These are phyloP conservation scores for Leishmania tropica DNA, from an alignment of 208 protist species.

Conservation along the genomic window DNA sequence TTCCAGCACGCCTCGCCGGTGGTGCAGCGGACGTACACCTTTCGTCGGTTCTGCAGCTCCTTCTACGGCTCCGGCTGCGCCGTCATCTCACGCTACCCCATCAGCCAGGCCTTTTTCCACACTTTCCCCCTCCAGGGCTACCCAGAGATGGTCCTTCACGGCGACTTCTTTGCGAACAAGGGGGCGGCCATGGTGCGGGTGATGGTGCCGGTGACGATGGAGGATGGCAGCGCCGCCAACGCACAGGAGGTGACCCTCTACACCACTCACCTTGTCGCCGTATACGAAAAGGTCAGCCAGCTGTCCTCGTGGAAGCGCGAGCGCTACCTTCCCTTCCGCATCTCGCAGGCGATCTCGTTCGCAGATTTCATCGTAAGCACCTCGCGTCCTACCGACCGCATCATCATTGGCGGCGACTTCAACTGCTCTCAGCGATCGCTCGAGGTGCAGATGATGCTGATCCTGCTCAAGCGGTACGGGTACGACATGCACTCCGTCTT, in stretches of 20 bases:
- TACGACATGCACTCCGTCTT: conserved; percentile 75
- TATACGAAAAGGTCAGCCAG: conserved; percentile 71
- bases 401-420: conserved; percentile 90
- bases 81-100: conserved; percentile 84
- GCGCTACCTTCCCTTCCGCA: conserved; percentile 78
- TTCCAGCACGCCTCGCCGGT: conserved; percentile 32
- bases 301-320: conserved; percentile 68
- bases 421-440: conserved; percentile 81
- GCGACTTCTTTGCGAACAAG: conserved; percentile 92
- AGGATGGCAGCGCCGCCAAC: conserved; percentile 13
- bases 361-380: conserved; percentile 78
- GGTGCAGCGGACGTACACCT: conserved; percentile 61
- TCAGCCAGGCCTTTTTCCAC: conserved; percentile 77
- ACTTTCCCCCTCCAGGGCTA: conserved; percentile 82
- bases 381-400: conserved; percentile 59
- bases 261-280: conserved; percentile 82
- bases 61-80: conserved; percentile 89
- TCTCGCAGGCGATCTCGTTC: conserved; percentile 81
- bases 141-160: conserved; percentile 85
- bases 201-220: conserved; percentile 48
- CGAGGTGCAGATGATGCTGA: conserved; percentile 80
- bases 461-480: conserved; percentile 68
- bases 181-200: conserved; percentile 72
- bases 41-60: conserved; percentile 76
- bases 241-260: conserved; percentile 71